Evolutionary conservation across 805 yeast species (phyloP).

Genomic region (Zygoascus biomembranicola): DNA sequence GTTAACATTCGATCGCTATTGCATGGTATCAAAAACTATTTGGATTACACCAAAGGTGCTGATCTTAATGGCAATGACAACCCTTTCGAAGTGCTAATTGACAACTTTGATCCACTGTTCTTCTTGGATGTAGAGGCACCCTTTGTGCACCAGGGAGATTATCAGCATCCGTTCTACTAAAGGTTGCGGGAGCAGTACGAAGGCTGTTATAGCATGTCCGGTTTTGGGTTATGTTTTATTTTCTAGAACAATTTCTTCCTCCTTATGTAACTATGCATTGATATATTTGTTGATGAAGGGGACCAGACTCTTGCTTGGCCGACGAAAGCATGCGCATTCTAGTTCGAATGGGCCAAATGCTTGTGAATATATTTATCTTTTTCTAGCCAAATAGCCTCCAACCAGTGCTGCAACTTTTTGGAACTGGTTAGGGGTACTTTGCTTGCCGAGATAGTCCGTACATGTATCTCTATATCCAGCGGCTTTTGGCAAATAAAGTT

Average conservation of each 20-base stretch:
- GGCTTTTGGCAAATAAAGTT: not conserved
- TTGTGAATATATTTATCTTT: conserved; percentile 41
- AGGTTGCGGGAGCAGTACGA: not conserved
- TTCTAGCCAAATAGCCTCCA: conserved; percentile 63
- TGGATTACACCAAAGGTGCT: not conserved
- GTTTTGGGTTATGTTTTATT: too few species aligned
- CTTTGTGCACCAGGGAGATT: not conserved
- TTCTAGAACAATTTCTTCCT: too few species aligned
- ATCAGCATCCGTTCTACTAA: not conserved
- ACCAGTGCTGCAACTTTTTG: conserved; percentile 44
- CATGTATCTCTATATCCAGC: not conserved
- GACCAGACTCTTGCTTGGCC: not conserved
- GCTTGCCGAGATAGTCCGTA: conserved; percentile 12
- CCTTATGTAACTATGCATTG: too few species aligned
- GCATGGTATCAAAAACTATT: not conserved
- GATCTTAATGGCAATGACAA: not conserved
- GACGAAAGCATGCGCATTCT: not conserved
- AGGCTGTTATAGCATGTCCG: too few species aligned
- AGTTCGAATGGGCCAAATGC: too few species aligned
- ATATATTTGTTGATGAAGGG: too few species aligned
- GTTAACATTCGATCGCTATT: not conserved
- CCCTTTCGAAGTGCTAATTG: not conserved
- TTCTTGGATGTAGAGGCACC: not conserved
- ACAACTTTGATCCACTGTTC: not conserved
- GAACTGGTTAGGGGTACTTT: conserved; percentile 11